Conservation (phyloP, 2,329 filamentous ascomycete species). For the Cladophialophora exuberans region DNA sequence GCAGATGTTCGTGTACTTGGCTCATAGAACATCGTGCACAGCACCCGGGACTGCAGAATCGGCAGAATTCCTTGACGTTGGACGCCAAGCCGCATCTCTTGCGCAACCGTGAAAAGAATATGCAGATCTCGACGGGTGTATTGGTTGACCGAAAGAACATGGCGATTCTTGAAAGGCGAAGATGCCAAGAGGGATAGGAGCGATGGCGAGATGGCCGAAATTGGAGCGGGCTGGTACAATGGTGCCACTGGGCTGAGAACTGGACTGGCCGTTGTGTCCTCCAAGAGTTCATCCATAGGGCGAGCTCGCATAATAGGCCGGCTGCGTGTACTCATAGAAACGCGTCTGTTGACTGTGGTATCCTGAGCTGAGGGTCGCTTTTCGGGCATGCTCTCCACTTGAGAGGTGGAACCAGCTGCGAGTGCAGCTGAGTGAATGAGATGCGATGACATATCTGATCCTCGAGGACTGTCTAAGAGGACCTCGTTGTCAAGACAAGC, state of each 20-base stretch:
- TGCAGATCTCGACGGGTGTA: constrained; percentile 88
- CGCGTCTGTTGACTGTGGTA: constrained; percentile 18
- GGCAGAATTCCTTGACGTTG: constrained; percentile 89
- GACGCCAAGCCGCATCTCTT: constrained; percentile 95
- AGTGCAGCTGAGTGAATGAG: constrained; percentile 57
- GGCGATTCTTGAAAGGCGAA: constrained; percentile 85
- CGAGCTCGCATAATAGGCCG: constrained; percentile 27
- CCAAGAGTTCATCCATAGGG: constrained; percentile 33
- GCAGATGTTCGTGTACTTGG: constrained; percentile 93
- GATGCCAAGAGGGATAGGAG: constrained; percentile 74
- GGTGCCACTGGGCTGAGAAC: constrained; percentile 20
- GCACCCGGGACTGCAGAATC: constrained; percentile 79
- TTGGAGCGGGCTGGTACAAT: constrained; percentile 49
- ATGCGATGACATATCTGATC: constrained; percentile 77
- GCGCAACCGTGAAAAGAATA: constrained; percentile 90
- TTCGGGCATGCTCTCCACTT: constrained; percentile 42
- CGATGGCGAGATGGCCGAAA: constrained; percentile 59
- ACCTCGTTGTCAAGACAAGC: constrained; percentile 74
- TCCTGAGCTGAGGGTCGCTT: constrained; percentile 30
- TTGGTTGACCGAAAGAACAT: constrained; percentile 89
- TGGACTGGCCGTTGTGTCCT: constrained; percentile 31
- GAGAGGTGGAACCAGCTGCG: constrained; percentile 49
- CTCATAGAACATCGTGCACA: constrained; percentile 96
- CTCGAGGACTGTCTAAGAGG: constrained; percentile 59
- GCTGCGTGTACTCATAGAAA: constrained; percentile 30